Evolutionary conservation across 2,329 filamentous ascomycete genomes (phyloP), one percentile per base, ranked within the genome.

Genomic region (Hypoxylon sp.): DNA sequence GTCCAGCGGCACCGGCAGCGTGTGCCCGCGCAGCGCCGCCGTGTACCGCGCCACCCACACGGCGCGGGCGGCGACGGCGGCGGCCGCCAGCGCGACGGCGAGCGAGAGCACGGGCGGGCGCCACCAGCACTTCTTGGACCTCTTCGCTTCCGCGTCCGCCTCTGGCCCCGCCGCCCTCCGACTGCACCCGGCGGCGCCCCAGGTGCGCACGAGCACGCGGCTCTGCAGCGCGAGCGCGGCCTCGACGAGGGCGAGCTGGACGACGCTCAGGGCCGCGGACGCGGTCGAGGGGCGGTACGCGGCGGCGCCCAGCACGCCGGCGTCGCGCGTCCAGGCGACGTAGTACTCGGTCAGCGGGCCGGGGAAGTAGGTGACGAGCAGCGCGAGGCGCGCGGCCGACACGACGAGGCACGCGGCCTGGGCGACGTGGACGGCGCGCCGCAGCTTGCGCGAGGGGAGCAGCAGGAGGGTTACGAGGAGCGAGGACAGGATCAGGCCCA

Each of bases 401-500:
- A 87, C 70, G 45, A 83, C 47, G 17, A 96, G 80, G 11, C 84
- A 83, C 20, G 80, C 57, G 17, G 83, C 64, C 70, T 93, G 92
- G 67, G 92, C 77, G 62, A 87, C 69, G 71, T 89, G 90, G 17
- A 91, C 81, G 0, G 79, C 70, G 1, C 88, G 87, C 48, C 77
- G 76, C 58, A 90, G 83, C 71, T 91, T 92, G 63, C 84, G 78
- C 0, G 78, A 72, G 17, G 84, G 84, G 0, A 90, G 92, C 72
- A 93, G 81, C 55, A 88, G 68, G 9, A 92, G 75, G 2, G 93
- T 77, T 24, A 89, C 79, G 38, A 88, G 65, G 15, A 93, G 77
- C 68, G 92, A 83, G 58, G 88, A 75, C 55, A 88, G 63, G 42
- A 83, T 85, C 20, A 88, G 85, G 24, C 91, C 91, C 48, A 92